A percentile compares a stretch with the other conserved stretches of the same genome.
These are phyloP conservation scores for Fibroporia radiculosa DNA, from an alignment of 768 basidiomycete species.

Conservation along the genomic window DNA sequence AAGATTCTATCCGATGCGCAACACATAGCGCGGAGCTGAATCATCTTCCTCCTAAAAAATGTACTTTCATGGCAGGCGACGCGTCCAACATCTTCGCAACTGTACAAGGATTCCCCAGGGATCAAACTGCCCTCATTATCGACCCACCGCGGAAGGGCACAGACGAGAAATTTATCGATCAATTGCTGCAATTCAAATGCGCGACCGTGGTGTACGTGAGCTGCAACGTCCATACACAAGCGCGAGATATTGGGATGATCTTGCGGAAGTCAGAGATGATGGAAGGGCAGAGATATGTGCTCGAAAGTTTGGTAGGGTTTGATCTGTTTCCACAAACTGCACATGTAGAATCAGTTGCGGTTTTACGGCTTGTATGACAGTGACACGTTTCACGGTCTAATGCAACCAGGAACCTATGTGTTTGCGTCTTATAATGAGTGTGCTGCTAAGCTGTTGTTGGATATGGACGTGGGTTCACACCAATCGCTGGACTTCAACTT, in stretches of 20 bases:
- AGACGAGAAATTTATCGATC: constrained; percentile 69
- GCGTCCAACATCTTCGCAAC: constrained; percentile 78
- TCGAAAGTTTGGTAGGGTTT: constrained; percentile 83
- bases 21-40: constrained; percentile 62
- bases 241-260: constrained; percentile 78
- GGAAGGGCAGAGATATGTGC: constrained; percentile 47
- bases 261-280: constrained; percentile 31
- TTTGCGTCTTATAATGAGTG: too few species aligned
- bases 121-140: constrained; percentile 62
- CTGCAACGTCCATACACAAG: constrained; percentile 93
- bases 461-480: too few species aligned
- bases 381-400: neutral
- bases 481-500: too few species aligned
- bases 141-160: constrained; percentile 96
- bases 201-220: constrained; percentile 81
- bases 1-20: constrained; percentile 63
- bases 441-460: too few species aligned
- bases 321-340: constrained; percentile 96
- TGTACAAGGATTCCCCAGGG: constrained; percentile 58
- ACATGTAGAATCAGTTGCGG: constrained; percentile 68
- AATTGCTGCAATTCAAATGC: constrained; percentile 64
- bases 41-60: constrained; percentile 43
- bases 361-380: constrained; percentile 40
- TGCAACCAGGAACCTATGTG: too few species aligned
- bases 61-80: constrained; percentile 71